Evolutionary conservation across 1,139 yeast species (phyloP), one percentile per base, ranked within the genome.

Genomic region (Geotrichum klebahnii): DNA sequence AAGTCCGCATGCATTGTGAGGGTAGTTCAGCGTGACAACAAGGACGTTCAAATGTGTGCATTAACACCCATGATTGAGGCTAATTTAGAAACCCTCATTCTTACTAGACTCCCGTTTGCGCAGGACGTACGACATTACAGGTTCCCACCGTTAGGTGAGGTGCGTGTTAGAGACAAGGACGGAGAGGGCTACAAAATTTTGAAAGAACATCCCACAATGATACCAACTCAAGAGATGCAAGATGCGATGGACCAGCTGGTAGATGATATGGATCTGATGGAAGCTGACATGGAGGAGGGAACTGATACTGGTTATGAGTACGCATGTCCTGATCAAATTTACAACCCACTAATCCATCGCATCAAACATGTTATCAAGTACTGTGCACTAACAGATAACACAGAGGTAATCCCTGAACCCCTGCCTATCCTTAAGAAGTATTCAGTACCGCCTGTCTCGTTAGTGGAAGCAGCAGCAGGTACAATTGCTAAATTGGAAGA

Each of bases 81-180:
- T 3, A 64, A 57, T 3, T 55, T 57, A 9, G 64, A 62, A 28
- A 59, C 58, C 14, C 62, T 79, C 35, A 60, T 76, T 2, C 57
- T 74, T 50, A 65, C 67, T 5, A 71, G 82, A 38, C 63, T 89
- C n/a, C 95, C 97, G 0, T 86, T 79, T 65, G 76, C 77, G 31
- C 96, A 88, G 58, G 97, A 90, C 62, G 84, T 80, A 57, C 79
- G 83, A 55, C 69, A 77, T 12, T 80, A 84, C 14, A 72, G 72
- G 42, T 84, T 85, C 57, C 82, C 86, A 0, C 68, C 70, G 20
- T 65, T 86, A 44, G 64, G 72, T 0, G 65, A 70, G 3, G 57
- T 71, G 17, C 62, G 58, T 24, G 67, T 69, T 3, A 20, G 26
- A 24, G 31, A 38, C 29, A 63, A 69, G 2, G 62, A 67, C 8